Evolutionary conservation across 2,329 filamentous ascomycete species (phyloP).

Genomic region (Hypoxylon sp.): DNA sequence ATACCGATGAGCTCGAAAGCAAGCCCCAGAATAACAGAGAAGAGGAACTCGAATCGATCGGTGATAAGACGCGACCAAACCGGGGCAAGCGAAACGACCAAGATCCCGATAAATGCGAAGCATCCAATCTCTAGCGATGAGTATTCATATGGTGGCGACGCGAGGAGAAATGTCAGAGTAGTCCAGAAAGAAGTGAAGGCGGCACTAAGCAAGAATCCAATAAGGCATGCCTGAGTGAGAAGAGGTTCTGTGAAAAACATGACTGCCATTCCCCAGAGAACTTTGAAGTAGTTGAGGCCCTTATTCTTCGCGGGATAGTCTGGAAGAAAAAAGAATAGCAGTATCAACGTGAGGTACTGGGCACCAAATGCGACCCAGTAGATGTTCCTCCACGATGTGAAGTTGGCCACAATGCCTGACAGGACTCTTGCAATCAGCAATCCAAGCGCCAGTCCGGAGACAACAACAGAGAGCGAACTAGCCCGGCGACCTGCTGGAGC

Average conservation of each 20-base stretch:
- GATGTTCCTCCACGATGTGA: constrained; percentile 70
- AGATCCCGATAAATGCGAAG: constrained; percentile 80
- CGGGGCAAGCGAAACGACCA: constrained; percentile 72
- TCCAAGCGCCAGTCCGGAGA: constrained; percentile 70
- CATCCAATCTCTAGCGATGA: constrained; percentile 74
- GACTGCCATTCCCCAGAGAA: constrained; percentile 66
- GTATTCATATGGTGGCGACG: constrained; percentile 74
- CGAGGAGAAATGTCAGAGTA: constrained; percentile 80
- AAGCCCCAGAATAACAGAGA: constrained; percentile 71
- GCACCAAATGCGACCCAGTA: constrained; percentile 73
- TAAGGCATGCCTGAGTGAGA: constrained; percentile 67
- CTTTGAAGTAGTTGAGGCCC: constrained; percentile 66
- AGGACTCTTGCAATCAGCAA: constrained; percentile 73
- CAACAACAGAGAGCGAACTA: constrained; percentile 70
- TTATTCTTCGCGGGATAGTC: constrained; percentile 73
- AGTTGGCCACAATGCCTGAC: constrained; percentile 73
- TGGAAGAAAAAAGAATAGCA: constrained; percentile 73
- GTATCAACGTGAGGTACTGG: constrained; percentile 68
- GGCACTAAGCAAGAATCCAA: constrained; percentile 51
- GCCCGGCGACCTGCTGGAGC: constrained; percentile 69
- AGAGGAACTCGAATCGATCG: constrained; percentile 73
- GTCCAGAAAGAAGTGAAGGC: constrained; percentile 75
- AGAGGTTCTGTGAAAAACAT: constrained; percentile 67
- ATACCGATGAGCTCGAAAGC: constrained; percentile 67
- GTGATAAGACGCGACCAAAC: constrained; percentile 75